Conservation (phyloP, 2,329 filamentous ascomycete genomes). For the Daldinia sp. region DNA sequence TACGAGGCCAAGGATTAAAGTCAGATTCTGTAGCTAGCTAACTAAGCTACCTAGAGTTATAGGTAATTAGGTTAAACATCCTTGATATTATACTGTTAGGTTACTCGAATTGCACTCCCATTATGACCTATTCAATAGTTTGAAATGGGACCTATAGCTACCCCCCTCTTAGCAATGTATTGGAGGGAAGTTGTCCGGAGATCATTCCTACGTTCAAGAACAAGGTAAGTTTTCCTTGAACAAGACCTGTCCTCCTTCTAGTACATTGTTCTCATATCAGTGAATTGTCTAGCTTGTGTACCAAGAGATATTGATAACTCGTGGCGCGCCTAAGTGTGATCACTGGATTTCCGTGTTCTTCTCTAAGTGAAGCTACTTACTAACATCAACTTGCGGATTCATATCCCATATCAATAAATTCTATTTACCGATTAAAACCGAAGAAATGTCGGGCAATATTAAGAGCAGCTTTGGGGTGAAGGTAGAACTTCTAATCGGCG, state of each 20-base stretch:
- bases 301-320: background rate
- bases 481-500: background rate
- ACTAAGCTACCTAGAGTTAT: no score
- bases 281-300: background rate
- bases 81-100: no score
- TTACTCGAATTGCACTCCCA: no score
- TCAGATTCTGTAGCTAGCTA: no score
- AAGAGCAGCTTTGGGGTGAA: constrained; percentile 3
- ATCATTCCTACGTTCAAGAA: background rate
- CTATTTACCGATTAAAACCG: background rate
- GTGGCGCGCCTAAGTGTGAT: background rate
- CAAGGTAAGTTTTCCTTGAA: background rate
- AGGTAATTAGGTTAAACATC: no score
- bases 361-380: background rate
- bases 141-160: no score
- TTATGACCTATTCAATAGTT: no score
- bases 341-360: background rate
- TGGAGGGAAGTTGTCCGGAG: background rate
- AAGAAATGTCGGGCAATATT: constrained; percentile 1
- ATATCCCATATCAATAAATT: background rate
- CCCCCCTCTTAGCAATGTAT: no score
- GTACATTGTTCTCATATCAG: background rate
- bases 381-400: background rate
- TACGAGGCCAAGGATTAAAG: no score
- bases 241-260: background rate